phyloP scores from a whole-genome alignment of 352 stramenopile species.

The Phytophthora niederhauseri region DNA sequence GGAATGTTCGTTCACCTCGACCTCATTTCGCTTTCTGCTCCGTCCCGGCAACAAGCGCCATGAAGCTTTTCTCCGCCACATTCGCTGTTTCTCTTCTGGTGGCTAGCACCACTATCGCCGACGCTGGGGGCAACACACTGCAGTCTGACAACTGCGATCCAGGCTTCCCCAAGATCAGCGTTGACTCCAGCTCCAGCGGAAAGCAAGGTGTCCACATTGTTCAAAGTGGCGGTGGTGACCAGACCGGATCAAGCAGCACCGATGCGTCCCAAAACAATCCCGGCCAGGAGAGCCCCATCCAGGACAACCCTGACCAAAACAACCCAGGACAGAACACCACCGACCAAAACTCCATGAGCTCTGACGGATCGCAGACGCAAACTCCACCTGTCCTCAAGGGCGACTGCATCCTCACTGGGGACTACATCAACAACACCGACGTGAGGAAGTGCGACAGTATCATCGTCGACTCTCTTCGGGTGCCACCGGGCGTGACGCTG shows the following conservation, averaged over 20 bases:
- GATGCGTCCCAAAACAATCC: not conserved
- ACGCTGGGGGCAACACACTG: constrained; percentile 3
- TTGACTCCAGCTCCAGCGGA: not conserved
- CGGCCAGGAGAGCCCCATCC: not conserved
- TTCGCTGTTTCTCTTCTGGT: constrained; percentile 14
- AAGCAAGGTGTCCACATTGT: constrained; percentile 8
- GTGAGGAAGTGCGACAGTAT: not conserved
- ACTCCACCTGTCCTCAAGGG: constrained; percentile 10
- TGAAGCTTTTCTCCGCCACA: constrained; percentile 21
- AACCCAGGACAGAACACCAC: constrained; percentile 11
- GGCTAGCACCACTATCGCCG: constrained; percentile 2
- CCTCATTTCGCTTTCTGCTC: not conserved
- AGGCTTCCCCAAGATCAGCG: constrained; percentile 5
- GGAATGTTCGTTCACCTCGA: not conserved
- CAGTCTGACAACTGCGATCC: constrained; percentile 14
- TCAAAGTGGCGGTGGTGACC: constrained; percentile 2
- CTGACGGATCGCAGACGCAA: constrained; percentile 13
- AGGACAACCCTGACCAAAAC: constrained; percentile 4
- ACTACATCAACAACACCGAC: constrained; percentile 2
- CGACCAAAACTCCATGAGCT: constrained; percentile 14
- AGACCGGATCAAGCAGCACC: not conserved
- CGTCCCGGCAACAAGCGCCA: not conserved
- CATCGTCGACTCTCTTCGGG: not conserved
- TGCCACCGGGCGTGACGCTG: not conserved
- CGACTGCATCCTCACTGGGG: constrained; percentile 4